These are phyloP conservation scores for Emericellopsis atlantica DNA, from an alignment of 2,329 filamentous ascomycete genomes.

Conservation along the genomic window DNA sequence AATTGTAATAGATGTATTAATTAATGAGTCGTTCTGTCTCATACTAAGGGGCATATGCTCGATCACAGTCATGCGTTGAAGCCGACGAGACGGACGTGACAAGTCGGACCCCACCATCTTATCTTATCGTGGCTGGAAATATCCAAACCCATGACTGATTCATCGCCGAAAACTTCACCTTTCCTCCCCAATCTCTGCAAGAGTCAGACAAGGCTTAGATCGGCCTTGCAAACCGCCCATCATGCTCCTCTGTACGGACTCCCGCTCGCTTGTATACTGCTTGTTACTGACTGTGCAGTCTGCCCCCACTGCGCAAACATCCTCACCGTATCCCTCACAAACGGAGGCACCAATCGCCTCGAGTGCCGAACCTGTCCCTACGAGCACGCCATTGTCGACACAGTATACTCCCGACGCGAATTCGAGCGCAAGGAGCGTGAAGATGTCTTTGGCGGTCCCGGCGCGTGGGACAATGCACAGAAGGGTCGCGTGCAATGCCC, in stretches of 20 bases:
- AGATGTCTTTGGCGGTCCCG: conserved; percentile 78
- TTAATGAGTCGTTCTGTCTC: too few species aligned
- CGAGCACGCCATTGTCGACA: conserved; percentile 67
- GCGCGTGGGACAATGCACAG: conserved; percentile 84
- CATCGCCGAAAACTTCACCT: too few species aligned
- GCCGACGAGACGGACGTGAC: too few species aligned
- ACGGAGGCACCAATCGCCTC: conserved; percentile 61
- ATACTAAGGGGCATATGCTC: too few species aligned
- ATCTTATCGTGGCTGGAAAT: too few species aligned
- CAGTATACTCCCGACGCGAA: conserved; percentile 70
- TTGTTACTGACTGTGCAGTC: conserved; percentile 35
- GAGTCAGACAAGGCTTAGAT: too few species aligned
- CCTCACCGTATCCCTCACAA: conserved; percentile 56
- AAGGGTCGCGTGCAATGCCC: conserved; percentile 76
- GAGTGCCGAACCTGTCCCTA: conserved; percentile 95
- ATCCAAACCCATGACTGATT: too few species aligned
- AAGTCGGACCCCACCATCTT: too few species aligned
- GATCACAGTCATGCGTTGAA: too few species aligned
- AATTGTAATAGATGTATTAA: too few species aligned
- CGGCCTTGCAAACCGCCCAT: conserved; percentile 7
- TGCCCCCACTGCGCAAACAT: conserved; percentile 78
- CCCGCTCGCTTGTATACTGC: conserved; percentile 1
- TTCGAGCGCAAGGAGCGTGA: conserved; percentile 83
- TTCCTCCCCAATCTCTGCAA: too few species aligned
- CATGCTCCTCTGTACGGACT: conserved; percentile 54